Percentiles rank a stretch among this genome's conserved stretches.
Conservation (phyloP, 257 asterid genomes). For the Craterostigma plantagineum region DNA sequence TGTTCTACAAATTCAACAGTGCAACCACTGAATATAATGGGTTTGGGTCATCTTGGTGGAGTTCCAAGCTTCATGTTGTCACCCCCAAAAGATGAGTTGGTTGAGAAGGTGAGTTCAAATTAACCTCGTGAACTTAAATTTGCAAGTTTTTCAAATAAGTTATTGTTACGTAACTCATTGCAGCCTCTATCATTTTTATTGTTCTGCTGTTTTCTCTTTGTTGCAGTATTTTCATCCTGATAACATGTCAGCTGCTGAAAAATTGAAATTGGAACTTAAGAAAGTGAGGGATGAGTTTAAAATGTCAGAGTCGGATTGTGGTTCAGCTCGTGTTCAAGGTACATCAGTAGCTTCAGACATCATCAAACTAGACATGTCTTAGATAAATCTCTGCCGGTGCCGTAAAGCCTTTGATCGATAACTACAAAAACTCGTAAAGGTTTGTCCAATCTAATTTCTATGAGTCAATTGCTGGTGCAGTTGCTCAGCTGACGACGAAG, state of each 20-base stretch:
- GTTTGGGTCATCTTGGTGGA: constrained; percentile 24
- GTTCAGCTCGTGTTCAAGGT: constrained; percentile 97
- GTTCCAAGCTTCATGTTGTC: constrained; percentile 21
- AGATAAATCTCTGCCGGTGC: too few species aligned
- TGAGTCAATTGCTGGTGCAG: constrained; percentile 18
- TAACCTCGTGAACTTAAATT: constrained; percentile 8
- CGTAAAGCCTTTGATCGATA: too few species aligned
- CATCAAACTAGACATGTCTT: not conserved
- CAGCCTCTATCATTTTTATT: not conserved
- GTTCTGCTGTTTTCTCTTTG: not conserved
- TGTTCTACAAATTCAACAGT: not conserved
- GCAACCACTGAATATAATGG: constrained; percentile 21
- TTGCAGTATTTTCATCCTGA: constrained; percentile 76
- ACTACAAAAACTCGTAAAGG: too few species aligned
- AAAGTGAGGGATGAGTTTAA: constrained; percentile 80
- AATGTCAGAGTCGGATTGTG: constrained; percentile 88
- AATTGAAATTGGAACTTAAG: constrained; percentile 66
- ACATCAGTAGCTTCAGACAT: constrained; percentile 8
- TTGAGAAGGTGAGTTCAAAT: constrained; percentile 45
- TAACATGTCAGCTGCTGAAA: constrained; percentile 83
- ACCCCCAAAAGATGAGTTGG: constrained; percentile 49
- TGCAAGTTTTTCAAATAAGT: not conserved
- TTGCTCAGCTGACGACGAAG: constrained; percentile 82
- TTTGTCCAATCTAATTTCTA: too few species aligned
- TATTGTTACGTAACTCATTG: too few species aligned